Evolutionary conservation across 2,329 filamentous ascomycete genomes (phyloP).

Genomic region (Salinomyces thailandicus): DNA sequence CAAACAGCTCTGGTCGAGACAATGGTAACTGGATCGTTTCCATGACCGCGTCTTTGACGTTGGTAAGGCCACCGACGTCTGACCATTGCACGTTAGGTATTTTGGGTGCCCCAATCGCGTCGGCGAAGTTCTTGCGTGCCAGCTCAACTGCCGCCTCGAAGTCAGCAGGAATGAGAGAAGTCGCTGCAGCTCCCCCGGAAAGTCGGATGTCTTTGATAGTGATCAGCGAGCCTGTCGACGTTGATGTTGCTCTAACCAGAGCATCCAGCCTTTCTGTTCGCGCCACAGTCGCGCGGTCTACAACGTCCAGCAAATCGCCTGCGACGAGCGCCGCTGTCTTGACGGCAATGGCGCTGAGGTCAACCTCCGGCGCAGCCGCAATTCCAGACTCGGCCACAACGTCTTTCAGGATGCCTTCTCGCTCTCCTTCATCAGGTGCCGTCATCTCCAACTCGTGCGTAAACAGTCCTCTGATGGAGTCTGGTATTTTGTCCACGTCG

Average conservation of each 20-base stretch:
- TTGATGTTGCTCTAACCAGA: constrained; percentile 45
- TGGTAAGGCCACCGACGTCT: constrained; percentile 83
- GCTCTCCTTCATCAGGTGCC: constrained; percentile 83
- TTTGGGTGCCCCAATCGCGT: constrained; percentile 93
- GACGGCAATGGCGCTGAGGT: constrained; percentile 73
- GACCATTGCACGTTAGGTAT: constrained; percentile 96
- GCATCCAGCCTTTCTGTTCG: constrained; percentile 64
- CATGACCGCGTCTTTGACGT: constrained; percentile 93
- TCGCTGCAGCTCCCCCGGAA: constrained; percentile 69
- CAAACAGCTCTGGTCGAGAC: constrained; percentile 84
- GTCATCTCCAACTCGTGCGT: constrained; percentile 91
- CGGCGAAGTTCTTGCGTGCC: constrained; percentile 93
- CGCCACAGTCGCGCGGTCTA: constrained; percentile 76
- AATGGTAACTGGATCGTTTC: constrained; percentile 93
- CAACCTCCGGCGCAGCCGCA: constrained; percentile 70
- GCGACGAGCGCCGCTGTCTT: constrained; percentile 95
- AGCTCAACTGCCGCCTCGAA: constrained; percentile 91
- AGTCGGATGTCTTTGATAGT: constrained; percentile 77
- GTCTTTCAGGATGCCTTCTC: constrained; percentile 73
- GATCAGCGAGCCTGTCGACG: constrained; percentile 13
- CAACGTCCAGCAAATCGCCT: constrained; percentile 81
- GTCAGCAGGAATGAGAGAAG: constrained; percentile 69
- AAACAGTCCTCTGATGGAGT: constrained; percentile 80
- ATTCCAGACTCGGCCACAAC: constrained; percentile 69
- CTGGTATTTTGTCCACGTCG: constrained; percentile 87